A percentile compares a stretch with the other conserved stretches of the same genome.
phyloP scores from a whole-genome alignment of 495 filamentous ascomycete species.

The Neurospora cerealis region DNA sequence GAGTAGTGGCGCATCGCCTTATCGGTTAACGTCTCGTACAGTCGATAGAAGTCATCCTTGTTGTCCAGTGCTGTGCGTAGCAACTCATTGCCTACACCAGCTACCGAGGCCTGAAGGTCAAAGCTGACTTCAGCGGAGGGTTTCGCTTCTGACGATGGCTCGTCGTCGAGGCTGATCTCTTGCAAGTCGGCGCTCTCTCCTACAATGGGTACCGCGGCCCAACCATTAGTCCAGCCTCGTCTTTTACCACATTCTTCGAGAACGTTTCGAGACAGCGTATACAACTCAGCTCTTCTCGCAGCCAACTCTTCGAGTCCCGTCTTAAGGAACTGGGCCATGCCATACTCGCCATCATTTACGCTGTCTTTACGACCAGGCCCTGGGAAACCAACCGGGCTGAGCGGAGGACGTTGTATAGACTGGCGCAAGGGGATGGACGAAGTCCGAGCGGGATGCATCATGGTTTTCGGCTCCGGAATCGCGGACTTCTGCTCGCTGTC shows the following conservation, averaged over 20 bases:
- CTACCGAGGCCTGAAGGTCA: slow-evolving; percentile 14
- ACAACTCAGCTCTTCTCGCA: slow-evolving; percentile 67
- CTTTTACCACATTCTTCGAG: slow-evolving; percentile 65
- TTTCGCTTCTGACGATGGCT: slow-evolving; percentile 16
- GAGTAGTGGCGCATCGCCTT: slow-evolving; percentile 64
- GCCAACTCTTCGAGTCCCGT: slow-evolving; percentile 76
- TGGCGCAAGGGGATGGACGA: slow-evolving; percentile 37
- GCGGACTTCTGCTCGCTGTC: slow-evolving; percentile 40
- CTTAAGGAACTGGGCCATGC: slow-evolving; percentile 36
- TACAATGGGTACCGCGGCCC: slow-evolving; percentile 54
- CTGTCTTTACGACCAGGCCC: slow-evolving; percentile 18
- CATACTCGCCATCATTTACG: slow-evolving; percentile 19
- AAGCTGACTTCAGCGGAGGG: slow-evolving; percentile 7
- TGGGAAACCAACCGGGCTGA: slow-evolving; percentile 37
- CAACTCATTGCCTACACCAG: slow-evolving; percentile 42
- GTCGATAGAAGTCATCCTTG: slow-evolving; percentile 42
- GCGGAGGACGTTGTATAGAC: slow-evolving; percentile 24
- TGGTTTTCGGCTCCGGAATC: slow-evolving; percentile 52
- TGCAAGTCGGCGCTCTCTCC: slow-evolving; percentile 41
- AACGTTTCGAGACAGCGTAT: slow-evolving; percentile 66
- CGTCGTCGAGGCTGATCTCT: slow-evolving; percentile 43
- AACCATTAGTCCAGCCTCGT: slow-evolving; percentile 68
- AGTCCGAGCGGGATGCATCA: slow-evolving; percentile 49
- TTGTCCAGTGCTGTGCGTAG: slow-evolving; percentile 40
- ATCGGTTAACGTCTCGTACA: slow-evolving; percentile 64